phyloP scores from a whole-genome alignment of 139 green algal genomes.

The Picochlorum sp. region DNA sequence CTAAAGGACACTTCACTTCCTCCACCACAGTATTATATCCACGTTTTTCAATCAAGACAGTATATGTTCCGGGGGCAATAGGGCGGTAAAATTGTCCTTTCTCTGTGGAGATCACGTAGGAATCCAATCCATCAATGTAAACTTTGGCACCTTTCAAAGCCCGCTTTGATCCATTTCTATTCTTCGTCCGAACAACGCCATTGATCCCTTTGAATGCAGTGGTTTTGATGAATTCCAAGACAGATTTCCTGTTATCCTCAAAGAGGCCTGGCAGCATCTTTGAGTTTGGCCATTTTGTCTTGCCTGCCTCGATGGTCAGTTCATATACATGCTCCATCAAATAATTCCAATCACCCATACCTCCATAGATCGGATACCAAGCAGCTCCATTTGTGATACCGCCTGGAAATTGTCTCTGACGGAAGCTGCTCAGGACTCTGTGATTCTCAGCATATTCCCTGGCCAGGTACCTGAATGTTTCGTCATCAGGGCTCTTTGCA shows the following conservation, averaged over 20 bases:
- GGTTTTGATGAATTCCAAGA: constrained; percentile 49
- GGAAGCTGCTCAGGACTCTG: constrained; percentile 29
- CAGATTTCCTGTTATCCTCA: constrained; percentile 52
- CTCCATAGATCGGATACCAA: constrained; percentile 88
- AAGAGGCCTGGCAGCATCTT: constrained; percentile 42
- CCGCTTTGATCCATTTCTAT: neutral
- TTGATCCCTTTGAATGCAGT: constrained; percentile 37
- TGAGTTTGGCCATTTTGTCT: constrained; percentile 62
- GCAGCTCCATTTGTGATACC: constrained; percentile 85
- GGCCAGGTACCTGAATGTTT: constrained; percentile 62
- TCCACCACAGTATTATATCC: constrained; percentile 21
- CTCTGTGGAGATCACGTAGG: neutral
- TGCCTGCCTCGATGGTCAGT: constrained; percentile 80
- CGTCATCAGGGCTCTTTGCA: constrained; percentile 59
- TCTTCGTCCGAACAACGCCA: neutral
- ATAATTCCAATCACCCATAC: constrained; percentile 89
- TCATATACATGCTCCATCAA: constrained; percentile 57
- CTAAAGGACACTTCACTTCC: neutral
- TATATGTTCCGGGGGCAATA: constrained; percentile 53
- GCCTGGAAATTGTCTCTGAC: constrained; percentile 51
- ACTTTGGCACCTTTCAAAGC: neutral
- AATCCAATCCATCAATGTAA: neutral
- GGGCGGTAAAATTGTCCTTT: constrained; percentile 49
- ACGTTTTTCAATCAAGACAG: constrained; percentile 19
- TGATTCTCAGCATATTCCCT: constrained; percentile 59